Evolutionary conservation across 2,329 filamentous ascomycete genomes (phyloP), one percentile per base, ranked within the genome.

Genomic region (Cercospora citrullina): DNA sequence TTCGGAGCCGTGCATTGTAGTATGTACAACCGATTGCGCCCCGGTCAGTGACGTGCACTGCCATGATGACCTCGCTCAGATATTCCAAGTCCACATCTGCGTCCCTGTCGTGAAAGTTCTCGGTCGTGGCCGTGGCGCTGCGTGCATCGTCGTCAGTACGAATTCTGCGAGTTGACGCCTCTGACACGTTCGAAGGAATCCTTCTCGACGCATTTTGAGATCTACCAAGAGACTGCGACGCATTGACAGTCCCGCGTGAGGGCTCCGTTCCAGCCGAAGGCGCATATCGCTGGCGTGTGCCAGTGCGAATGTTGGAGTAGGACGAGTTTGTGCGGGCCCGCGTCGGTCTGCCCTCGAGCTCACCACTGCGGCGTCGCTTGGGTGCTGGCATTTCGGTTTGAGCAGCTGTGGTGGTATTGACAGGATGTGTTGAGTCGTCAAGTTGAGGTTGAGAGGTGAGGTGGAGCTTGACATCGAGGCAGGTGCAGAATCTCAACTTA

Each of bases 11-110:
- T 5, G 89, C 88, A 58, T 90, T 83, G 76, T 94, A 97, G 76
- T 94, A 96, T 57, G 92, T 90, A 77, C 93, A 97, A 0, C 94
- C 94, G 18, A 97, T 84, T 0, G 86, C 89, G 0, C 87, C 88
- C 31, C 87, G 85, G n/a, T 89, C 86, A 69, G 86, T 88, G 77
- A 94, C 84, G 67, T 96, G 89, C 26, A 97, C 82, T 0, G 92
- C 91, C 88, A 96, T 92, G 67, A 96, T 86, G 28, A 93, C 80
- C 75, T 95, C 91, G 65, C 87, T 86, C n/a, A 71, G 51, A n/a
- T 71, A 66, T 36, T 72, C 69, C 9, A 62, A 53, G 53, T 71
- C 70, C 31, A 60, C 48, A 21, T 57, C 63, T 26, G 60, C 69
- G 21, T 70, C 64, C 3, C 71, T 69, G 21, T 71, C 64, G 9